A percentile compares a stretch with the other conserved stretches of the same genome.
These are phyloP conservation scores for Elaphomyces granulatus DNA, from an alignment of 495 filamentous ascomycete species.

Conservation along the genomic window DNA sequence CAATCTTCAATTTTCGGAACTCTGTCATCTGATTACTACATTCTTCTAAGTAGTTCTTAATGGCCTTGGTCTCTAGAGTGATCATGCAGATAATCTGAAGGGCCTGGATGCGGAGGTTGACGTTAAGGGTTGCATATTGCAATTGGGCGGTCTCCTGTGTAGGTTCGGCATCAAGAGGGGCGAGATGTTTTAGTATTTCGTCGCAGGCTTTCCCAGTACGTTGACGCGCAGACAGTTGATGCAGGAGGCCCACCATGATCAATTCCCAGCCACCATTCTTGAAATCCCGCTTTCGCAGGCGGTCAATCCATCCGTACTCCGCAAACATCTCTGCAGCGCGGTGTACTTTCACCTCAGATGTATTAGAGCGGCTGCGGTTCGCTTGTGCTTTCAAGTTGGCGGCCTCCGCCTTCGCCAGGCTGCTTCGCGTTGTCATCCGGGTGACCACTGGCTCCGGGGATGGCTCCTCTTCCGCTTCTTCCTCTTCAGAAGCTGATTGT, in stretches of 20 bases:
- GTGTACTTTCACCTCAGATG: conserved; percentile 38
- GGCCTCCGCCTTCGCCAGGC: conserved; percentile 66
- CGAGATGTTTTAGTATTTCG: conserved; percentile 60
- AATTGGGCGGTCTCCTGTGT: conserved; percentile 53
- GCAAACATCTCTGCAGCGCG: conserved; percentile 62
- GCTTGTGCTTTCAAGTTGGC: conserved; percentile 43
- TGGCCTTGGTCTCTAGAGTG: conserved; percentile 67
- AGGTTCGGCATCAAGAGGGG: conserved; percentile 59
- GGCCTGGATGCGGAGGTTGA: conserved; percentile 67
- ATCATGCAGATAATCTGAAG: conserved; percentile 81
- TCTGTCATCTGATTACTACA: conserved; percentile 86
- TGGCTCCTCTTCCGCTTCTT: conserved; percentile 35
- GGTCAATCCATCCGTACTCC: conserved; percentile 68
- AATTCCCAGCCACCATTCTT: conserved; percentile 81
- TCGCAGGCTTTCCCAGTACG: conserved; percentile 58
- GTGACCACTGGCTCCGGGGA: conserved; percentile 48
- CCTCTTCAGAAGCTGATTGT: conserved; percentile 42
- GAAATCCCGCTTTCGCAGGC: conserved; percentile 71
- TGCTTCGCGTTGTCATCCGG: conserved; percentile 67
- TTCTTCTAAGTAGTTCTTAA: conserved; percentile 78
- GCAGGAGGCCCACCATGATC: conserved; percentile 73
- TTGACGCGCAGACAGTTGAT: conserved; percentile 69
- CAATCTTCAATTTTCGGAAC: conserved; percentile 88
- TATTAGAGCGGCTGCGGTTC: conserved; percentile 14
- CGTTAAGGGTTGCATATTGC: conserved; percentile 59